These are phyloP conservation scores for Chaetomium sp. DNA, from an alignment of 2,329 filamentous ascomycete species.

Conservation along the genomic window DNA sequence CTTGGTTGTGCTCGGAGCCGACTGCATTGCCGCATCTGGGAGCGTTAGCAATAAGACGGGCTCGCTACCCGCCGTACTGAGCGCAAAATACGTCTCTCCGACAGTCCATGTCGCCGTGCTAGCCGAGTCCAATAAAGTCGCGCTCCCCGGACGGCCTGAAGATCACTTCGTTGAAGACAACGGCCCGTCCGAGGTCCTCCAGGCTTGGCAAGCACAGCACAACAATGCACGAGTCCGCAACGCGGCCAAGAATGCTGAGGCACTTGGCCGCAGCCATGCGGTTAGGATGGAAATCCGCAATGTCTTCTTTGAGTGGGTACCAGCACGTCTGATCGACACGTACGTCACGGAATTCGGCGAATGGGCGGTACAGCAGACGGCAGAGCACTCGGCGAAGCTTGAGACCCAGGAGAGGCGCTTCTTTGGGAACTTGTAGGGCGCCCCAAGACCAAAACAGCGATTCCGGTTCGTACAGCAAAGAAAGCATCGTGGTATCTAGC, in stretches of 20 bases:
- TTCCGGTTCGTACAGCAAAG: neutral
- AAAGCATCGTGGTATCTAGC: constrained; percentile 25
- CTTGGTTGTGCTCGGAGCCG: constrained; percentile 64
- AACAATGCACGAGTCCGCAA: constrained; percentile 34
- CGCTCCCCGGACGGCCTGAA: constrained; percentile 47
- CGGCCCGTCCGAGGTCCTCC: constrained; percentile 52
- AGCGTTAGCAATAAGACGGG: constrained; percentile 69
- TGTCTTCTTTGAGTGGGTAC: constrained; percentile 65
- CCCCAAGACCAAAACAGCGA: neutral
- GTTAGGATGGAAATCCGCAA: constrained; percentile 47
- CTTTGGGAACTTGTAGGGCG: constrained; percentile 46
- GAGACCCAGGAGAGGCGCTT: constrained; percentile 43
- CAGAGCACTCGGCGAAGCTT: constrained; percentile 43
- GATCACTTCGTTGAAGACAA: constrained; percentile 55
- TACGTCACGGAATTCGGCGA: constrained; percentile 59
- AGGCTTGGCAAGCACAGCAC: constrained; percentile 47
- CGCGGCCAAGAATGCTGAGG: constrained; percentile 24
- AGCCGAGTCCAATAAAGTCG: constrained; percentile 64
- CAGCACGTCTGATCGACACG: constrained; percentile 51
- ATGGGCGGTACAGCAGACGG: constrained; percentile 45
- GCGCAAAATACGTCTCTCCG: constrained; percentile 53
- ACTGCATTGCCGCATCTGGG: constrained; percentile 59
- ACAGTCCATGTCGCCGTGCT: constrained; percentile 55
- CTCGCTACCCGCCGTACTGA: constrained; percentile 60
- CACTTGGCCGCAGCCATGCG: neutral